These are phyloP conservation scores for Myxozyma mucilagina DNA, from an alignment of 805 yeast genomes.

Conservation along the genomic window DNA sequence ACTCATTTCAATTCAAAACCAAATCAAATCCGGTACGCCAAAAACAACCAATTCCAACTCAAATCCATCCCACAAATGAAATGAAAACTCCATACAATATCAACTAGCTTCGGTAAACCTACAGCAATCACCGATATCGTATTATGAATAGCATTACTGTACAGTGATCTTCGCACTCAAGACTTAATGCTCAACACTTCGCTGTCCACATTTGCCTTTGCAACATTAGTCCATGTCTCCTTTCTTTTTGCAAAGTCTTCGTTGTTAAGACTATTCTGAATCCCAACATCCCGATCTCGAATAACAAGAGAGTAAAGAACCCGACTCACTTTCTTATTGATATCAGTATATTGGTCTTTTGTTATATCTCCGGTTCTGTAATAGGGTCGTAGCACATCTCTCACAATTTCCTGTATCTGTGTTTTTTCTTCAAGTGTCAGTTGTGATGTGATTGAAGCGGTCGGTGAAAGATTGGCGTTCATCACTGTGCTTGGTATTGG, in stretches of 20 bases:
- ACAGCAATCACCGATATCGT: too few species aligned
- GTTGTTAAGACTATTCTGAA: neutral
- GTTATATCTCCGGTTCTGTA: conserved; percentile 44
- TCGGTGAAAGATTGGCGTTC: neutral
- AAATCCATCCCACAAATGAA: too few species aligned
- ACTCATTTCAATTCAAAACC: too few species aligned
- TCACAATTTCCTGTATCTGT: conserved; percentile 57
- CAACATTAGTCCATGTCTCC: conserved; percentile 13
- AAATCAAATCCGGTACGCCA: too few species aligned
- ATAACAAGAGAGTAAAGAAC: conserved; percentile 46
- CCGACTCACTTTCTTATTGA: conserved; percentile 66
- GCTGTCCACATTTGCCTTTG: conserved; percentile 13
- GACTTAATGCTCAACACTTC: conserved; percentile 5
- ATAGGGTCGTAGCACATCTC: conserved; percentile 53
- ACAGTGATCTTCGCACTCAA: too few species aligned
- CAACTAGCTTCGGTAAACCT: too few species aligned
- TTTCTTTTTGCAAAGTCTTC: neutral
- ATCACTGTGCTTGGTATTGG: conserved; percentile 1
- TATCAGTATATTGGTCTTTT: conserved; percentile 52
- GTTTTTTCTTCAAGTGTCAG: conserved; percentile 47
- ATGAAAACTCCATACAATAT: too few species aligned
- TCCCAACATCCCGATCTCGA: conserved; percentile 1
- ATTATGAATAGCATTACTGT: too few species aligned
- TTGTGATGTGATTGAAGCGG: neutral
- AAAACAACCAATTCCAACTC: too few species aligned